phyloP scores from a whole-genome alignment of 805 yeast species.

The Yarrowia sp. region DNA sequence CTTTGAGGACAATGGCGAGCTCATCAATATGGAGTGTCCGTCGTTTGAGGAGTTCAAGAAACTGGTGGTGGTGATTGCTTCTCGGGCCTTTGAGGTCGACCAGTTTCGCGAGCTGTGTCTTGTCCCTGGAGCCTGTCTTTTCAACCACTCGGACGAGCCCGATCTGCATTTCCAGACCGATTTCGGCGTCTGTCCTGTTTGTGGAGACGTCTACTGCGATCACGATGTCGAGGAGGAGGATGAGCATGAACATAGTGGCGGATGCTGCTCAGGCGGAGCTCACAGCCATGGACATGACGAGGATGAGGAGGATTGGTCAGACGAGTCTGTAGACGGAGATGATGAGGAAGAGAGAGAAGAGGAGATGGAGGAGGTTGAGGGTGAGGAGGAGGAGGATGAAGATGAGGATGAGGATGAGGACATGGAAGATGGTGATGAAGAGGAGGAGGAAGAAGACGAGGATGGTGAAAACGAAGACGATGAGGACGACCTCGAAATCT shows the following conservation, averaged over 20 bases:
- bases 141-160: slow-evolving; percentile 73
- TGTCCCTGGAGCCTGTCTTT: slow-evolving; percentile 91
- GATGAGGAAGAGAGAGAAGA: slow-evolving; percentile 38
- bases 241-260: slow-evolving; percentile 33
- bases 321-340: slow-evolving; percentile 12
- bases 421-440: slow-evolving; percentile 42
- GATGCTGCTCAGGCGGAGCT: slow-evolving; percentile 41
- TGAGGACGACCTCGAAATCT: slow-evolving; percentile 53
- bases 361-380: slow-evolving; percentile 44
- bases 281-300: slow-evolving; percentile 42
- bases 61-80: slow-evolving; percentile 51
- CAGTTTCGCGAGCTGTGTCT: slow-evolving; percentile 73
- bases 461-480: slow-evolving; percentile 47
- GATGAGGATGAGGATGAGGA: slow-evolving; percentile 42
- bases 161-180: slow-evolving; percentile 70
- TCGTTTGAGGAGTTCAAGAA: slow-evolving; percentile 42
- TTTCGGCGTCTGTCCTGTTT: slow-evolving; percentile 59
- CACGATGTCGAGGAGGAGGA: slow-evolving; percentile 47
- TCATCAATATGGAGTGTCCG: slow-evolving; percentile 41
- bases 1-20: slow-evolving; percentile 39
- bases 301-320: slow-evolving; percentile 31
- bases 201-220: slow-evolving; percentile 58
- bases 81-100: slow-evolving; percentile 85
- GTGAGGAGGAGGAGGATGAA: slow-evolving; percentile 41
- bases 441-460: slow-evolving; percentile 47